These are phyloP conservation scores for Tothia fuscella DNA, from an alignment of 2,329 filamentous ascomycete species.

Conservation along the genomic window DNA sequence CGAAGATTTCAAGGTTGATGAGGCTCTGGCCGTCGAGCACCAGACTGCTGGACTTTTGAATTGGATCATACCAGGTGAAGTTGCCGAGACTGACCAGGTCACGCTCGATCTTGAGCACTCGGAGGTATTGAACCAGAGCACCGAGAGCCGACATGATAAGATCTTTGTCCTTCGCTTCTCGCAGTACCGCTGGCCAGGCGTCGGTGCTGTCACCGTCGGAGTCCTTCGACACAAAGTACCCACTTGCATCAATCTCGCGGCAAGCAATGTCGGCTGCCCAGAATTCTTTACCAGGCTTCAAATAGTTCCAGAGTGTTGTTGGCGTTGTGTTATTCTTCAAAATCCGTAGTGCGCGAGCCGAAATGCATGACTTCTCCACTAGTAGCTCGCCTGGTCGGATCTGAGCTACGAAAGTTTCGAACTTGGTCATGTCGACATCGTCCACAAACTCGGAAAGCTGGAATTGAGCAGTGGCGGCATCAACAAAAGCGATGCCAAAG, in stretches of 20 bases:
- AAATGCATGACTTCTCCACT: conserved; percentile 69
- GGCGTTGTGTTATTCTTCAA: conserved; percentile 91
- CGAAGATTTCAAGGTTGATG: conserved; percentile 95
- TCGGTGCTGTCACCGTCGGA: conserved; percentile 42
- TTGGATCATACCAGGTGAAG: conserved; percentile 85
- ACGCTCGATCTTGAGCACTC: conserved; percentile 71
- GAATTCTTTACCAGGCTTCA: conserved; percentile 81
- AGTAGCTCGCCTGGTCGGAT: conserved; percentile 79
- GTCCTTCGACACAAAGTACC: conserved; percentile 60
- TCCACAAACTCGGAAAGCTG: conserved; percentile 86
- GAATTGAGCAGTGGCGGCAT: conserved; percentile 92
- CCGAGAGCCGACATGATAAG: conserved; percentile 83
- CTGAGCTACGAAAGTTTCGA: conserved; percentile 93
- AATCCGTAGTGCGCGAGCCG: conserved; percentile 80
- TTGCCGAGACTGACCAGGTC: conserved; percentile 81
- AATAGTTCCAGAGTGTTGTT: conserved; percentile 88
- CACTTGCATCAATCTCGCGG: conserved; percentile 66
- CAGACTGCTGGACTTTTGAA: conserved; percentile 77
- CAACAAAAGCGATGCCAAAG: conserved; percentile 88
- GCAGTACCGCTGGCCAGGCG: conserved; percentile 67
- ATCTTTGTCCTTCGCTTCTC: conserved; percentile 64
- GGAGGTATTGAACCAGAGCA: conserved; percentile 76
- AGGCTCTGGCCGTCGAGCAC: conserved; percentile 92
- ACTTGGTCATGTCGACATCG: conserved; percentile 86
- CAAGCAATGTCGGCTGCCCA: conserved; percentile 75